Conservation (phyloP, 192 early-diverging fungal genomes). For the Oehlia diaphana region DNA sequence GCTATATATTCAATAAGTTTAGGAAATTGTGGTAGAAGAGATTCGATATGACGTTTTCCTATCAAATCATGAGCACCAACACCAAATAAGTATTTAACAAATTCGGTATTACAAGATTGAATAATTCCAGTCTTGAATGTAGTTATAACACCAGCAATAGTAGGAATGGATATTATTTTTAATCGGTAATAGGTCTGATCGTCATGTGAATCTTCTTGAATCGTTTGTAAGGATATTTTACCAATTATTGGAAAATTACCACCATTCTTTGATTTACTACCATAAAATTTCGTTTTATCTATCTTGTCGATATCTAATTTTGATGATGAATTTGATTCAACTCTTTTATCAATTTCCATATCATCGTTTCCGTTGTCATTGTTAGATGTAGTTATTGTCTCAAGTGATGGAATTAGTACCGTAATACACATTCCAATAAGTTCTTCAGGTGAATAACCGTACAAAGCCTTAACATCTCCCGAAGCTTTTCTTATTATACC, state of each 20-base stretch:
- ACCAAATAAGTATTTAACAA: conserved; percentile 68
- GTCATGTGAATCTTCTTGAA: conserved; percentile 23
- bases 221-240: conserved; percentile 38
- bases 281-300: conserved; percentile 58
- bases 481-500: conserved; percentile 46
- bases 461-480: conserved; percentile 53
- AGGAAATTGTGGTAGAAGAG: conserved; percentile 61
- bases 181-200: conserved; percentile 36
- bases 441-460: conserved; percentile 49
- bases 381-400: background rate
- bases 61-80: conserved; percentile 47
- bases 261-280: conserved; percentile 48
- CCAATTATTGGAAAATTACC: conserved; percentile 59
- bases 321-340: conserved; percentile 33
- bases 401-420: conserved; percentile 38
- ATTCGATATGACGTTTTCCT: conserved; percentile 49
- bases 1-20: conserved; percentile 44
- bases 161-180: conserved; percentile 60
- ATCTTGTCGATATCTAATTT: conserved; percentile 51
- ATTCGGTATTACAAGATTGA: conserved; percentile 56
- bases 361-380: background rate
- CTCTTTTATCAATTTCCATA: conserved; percentile 8
- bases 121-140: conserved; percentile 50
- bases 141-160: conserved; percentile 64
- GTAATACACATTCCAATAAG: conserved; percentile 46